Base-by-base conservation (phyloP, 768 basidiomycete species). In the Gautieria morchelliformis region DNA sequence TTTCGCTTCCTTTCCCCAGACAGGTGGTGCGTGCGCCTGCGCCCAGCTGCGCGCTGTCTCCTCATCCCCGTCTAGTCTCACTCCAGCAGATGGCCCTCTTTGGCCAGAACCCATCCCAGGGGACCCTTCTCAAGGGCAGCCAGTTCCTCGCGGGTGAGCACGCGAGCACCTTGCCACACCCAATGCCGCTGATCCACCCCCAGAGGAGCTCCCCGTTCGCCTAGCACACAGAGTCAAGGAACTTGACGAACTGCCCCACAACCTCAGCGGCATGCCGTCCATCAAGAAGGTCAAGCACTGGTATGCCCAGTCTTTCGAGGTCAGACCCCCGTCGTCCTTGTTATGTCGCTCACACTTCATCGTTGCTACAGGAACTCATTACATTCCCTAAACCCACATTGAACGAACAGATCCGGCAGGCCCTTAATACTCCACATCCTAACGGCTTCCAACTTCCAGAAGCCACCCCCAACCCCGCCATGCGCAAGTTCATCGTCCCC, bases 281-380 rank as follows among this genome's bases (percentile, higher is more conserved):
- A 97, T 99, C 62, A 82, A 84, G 58, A 93, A 89, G 67, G 90
- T 99, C 59, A 94, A 93, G 74, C 87, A 95, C 65, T 99, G 96
- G 96, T 99, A 99, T 70, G 95, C 95, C 0, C 92, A 98, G 74
- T 92, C 89, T 15, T 98, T 99, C 69, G 90, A 98, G 80, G 95
- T 94, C 53, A 52, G 84, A 73, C 33, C 54, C 22, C 10, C 40
- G 20, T 59, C 17, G 20, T 59, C 17, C 19, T 32, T 33, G 22
- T 33, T 17, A 46, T 48, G 12, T n/a, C 22, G 7, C 47, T 30
- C 7, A 49, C n/a, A 27, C 45, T 19, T 11, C 2, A 4, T 10
- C 3, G 12, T 24, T 49, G 19, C 48, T 24, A 33, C 60, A 97
- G 94, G 95, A 97, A 75, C 79, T 98, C 56, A 83, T 97, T 69